Percentiles rank a stretch among this genome's conserved stretches.
phyloP scores from a whole-genome alignment of 2,329 filamentous ascomycete species.

The Mycogone perniciosa region DNA sequence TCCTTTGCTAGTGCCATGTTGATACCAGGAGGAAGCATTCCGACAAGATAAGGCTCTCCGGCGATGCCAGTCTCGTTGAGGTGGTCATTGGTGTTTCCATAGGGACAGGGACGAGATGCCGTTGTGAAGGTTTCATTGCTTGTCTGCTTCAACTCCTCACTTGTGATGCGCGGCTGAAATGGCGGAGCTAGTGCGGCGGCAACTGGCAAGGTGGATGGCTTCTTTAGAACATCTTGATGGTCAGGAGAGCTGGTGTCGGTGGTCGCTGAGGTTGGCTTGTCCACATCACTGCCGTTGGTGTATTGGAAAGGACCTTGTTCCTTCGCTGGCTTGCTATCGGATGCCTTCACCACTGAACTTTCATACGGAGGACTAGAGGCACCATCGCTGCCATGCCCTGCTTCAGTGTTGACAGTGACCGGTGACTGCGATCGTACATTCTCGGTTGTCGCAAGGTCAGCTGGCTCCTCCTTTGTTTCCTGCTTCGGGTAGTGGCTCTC shows the following conservation, averaged over 20 bases:
- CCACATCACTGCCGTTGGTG: neutral
- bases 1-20: slow-evolving; percentile 35
- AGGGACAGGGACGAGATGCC: too few species aligned
- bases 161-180: slow-evolving; percentile 38
- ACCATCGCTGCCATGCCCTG: slow-evolving; percentile 11
- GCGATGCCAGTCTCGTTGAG: neutral
- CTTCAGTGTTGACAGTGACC: slow-evolving; percentile 13
- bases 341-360: slow-evolving; percentile 7
- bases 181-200: slow-evolving; percentile 43
- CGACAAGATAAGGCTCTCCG: slow-evolving; percentile 48
- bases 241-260: slow-evolving; percentile 4
- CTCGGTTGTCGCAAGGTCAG: slow-evolving; percentile 15
- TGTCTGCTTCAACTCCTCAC: slow-evolving; percentile 7
- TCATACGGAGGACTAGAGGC: slow-evolving; percentile 15
- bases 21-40: slow-evolving; percentile 41
- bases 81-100: too few species aligned
- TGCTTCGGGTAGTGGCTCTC: slow-evolving; percentile 34
- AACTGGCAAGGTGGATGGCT: slow-evolving; percentile 35
- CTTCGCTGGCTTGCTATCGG: slow-evolving; percentile 10
- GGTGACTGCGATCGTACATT: slow-evolving; percentile 7
- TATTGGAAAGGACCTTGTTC: slow-evolving; percentile 7
- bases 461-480: slow-evolving; percentile 21
- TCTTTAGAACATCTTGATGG: slow-evolving; percentile 19
- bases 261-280: slow-evolving; percentile 22
- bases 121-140: slow-evolving; percentile 4